phyloP scores from a whole-genome alignment of 768 basidiomycete genomes.

The Xerocomus brunneocitrinus region DNA sequence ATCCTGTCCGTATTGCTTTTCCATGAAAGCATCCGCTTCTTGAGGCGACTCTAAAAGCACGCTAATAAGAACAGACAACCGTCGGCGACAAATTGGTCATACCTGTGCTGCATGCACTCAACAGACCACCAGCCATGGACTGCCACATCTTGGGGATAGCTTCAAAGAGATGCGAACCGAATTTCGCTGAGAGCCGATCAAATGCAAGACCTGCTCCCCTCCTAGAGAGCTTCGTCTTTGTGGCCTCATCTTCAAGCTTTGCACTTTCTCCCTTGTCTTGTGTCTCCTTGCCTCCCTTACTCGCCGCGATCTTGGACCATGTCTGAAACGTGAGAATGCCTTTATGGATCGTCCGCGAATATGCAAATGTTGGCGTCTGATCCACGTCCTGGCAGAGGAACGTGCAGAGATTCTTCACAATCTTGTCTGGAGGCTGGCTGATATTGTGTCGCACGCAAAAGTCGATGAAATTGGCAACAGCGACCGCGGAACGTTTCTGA shows the following conservation, averaged over 20 bases:
- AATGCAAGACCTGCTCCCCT: conserved; percentile 87
- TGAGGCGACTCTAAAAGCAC: conserved; percentile 44
- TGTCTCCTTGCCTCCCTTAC: conserved; percentile 36
- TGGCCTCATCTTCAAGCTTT: conserved; percentile 49
- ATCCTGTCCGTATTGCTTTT: conserved; percentile 76
- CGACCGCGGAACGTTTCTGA: conserved; percentile 81
- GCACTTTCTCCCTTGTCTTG: conserved; percentile 39
- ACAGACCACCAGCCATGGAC: conserved; percentile 77
- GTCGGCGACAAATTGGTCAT: conserved; percentile 17
- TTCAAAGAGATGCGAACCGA: conserved; percentile 67
- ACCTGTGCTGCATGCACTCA: conserved; percentile 67
- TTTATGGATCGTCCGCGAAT: conserved; percentile 51
- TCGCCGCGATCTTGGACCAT: conserved; percentile 34
- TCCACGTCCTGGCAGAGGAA: conserved; percentile 92
- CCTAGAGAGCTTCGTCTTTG: conserved; percentile 66
- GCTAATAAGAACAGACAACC: not conserved
- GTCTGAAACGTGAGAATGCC: conserved; percentile 77
- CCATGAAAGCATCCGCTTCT: conserved; percentile 61
- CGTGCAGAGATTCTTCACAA: conserved; percentile 94
- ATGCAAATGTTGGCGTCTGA: conserved; percentile 85
- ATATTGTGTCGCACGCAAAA: conserved; percentile 74
- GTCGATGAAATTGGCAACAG: conserved; percentile 84
- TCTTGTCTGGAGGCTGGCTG: conserved; percentile 87
- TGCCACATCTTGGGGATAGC: conserved; percentile 94
- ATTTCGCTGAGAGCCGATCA: conserved; percentile 66